A percentile compares a stretch with the other conserved stretches of the same genome.
These are phyloP conservation scores for Saturnispora sanitii DNA, from an alignment of 805 yeast species.

Conservation along the genomic window DNA sequence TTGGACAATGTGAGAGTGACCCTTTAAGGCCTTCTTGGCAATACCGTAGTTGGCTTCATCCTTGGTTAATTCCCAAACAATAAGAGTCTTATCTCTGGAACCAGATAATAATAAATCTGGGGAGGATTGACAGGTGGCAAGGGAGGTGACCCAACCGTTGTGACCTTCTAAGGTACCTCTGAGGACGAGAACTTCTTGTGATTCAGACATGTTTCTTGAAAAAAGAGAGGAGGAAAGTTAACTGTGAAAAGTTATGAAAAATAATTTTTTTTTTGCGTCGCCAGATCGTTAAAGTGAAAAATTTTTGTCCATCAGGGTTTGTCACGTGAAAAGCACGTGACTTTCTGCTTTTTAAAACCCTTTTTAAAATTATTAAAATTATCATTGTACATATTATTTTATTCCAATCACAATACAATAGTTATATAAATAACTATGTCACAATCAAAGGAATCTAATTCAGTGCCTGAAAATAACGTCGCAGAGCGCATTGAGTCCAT, in stretches of 20 bases:
- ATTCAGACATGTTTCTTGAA: conserved; percentile 46
- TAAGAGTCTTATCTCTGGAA: conserved; percentile 97
- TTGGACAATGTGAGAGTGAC: conserved; percentile 98
- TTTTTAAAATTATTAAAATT: background rate
- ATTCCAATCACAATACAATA: background rate
- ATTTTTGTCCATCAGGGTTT: background rate
- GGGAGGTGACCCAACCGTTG: conserved; percentile 96
- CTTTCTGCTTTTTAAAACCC: background rate
- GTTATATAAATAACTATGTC: too few species aligned
- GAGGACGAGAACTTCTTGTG: conserved; percentile 92
- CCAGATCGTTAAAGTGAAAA: background rate
- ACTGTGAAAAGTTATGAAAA: background rate
- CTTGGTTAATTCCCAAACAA: conserved; percentile 94
- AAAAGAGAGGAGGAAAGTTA: background rate
- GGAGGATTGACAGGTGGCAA: conserved; percentile 95
- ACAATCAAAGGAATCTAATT: background rate
- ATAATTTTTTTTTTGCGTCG: conserved; percentile 5
- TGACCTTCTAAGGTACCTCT: conserved; percentile 98
- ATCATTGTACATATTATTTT: background rate
- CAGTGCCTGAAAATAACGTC: conserved; percentile 27
- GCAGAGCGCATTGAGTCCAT: conserved; percentile 44
- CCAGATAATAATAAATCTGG: conserved; percentile 97
- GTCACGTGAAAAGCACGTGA: conserved; percentile 1
- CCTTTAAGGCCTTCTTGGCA: conserved; percentile 93
- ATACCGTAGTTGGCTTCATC: conserved; percentile 97